Evolutionary conservation across 129 eudicot species (phyloP).

Genomic region (Centrapalus pauciflorus): DNA sequence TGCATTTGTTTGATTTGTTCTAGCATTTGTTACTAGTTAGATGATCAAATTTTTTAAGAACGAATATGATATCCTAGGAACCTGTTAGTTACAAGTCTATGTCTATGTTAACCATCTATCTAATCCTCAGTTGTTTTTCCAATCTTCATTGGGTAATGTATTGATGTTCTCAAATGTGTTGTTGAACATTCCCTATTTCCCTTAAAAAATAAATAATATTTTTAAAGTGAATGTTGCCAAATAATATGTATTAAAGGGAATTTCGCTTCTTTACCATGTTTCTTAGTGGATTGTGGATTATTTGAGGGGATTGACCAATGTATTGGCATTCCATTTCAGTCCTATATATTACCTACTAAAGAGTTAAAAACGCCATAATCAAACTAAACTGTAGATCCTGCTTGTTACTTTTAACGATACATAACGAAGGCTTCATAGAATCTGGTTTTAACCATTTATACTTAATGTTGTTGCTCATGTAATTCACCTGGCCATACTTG

Average conservation of each 20-base stretch:
- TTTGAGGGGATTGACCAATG: neutral
- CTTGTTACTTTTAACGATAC: neutral
- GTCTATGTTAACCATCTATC: neutral
- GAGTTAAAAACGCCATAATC: neutral
- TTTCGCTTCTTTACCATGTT: neutral
- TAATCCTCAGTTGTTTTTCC: neutral
- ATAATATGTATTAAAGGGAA: neutral
- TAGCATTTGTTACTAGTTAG: neutral
- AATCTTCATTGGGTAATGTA: no score
- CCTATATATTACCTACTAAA: neutral
- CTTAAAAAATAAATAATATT: no score
- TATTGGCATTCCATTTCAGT: neutral
- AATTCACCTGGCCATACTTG: neutral
- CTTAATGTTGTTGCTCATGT: neutral
- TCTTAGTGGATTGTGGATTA: neutral
- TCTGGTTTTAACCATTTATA: neutral
- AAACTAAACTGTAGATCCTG: neutral
- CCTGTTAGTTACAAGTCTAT: neutral
- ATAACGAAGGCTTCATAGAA: neutral
- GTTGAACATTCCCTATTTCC: no score
- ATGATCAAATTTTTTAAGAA: constrained; percentile 1
- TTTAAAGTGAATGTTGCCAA: neutral
- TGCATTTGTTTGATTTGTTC: neutral
- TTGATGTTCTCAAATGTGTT: neutral
- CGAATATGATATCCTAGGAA: constrained; percentile 3